A percentile compares a stretch with the other conserved stretches of the same genome.
These are phyloP conservation scores for Botrytis medusae DNA, from an alignment of 2,329 filamentous ascomycete species.

Conservation along the genomic window DNA sequence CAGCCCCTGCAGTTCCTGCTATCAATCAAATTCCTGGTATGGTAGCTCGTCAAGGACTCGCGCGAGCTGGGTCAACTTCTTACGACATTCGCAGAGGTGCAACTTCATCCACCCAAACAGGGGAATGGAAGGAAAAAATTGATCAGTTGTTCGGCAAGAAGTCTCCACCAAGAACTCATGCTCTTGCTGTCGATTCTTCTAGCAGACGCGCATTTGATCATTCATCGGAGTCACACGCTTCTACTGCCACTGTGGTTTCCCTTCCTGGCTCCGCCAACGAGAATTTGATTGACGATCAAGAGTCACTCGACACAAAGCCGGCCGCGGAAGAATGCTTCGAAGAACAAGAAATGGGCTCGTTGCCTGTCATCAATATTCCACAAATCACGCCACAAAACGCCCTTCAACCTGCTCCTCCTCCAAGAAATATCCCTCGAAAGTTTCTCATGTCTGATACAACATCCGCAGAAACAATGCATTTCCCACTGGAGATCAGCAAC, in stretches of 20 bases:
- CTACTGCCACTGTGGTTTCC: slow-evolving; percentile 72
- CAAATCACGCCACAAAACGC: slow-evolving; percentile 59
- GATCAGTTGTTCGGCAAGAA: slow-evolving; percentile 70
- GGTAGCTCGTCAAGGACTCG: slow-evolving; percentile 39
- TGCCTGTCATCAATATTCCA: slow-evolving; percentile 70
- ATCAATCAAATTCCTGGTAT: slow-evolving; percentile 26
- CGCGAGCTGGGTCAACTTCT: slow-evolving; percentile 43
- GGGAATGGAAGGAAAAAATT: slow-evolving; percentile 78
- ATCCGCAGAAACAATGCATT: slow-evolving; percentile 46
- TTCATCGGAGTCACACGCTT: slow-evolving; percentile 42
- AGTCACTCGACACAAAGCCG: slow-evolving; percentile 58
- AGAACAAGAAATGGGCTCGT: slow-evolving; percentile 75
- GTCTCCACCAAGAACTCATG: slow-evolving; percentile 54
- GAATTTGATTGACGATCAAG: slow-evolving; percentile 43
- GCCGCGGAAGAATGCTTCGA: slow-evolving; percentile 80
- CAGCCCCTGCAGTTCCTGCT: slow-evolving; percentile 34
- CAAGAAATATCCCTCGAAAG: slow-evolving; percentile 55
- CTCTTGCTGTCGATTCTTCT: slow-evolving; percentile 64
- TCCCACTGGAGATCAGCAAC: slow-evolving; percentile 43
- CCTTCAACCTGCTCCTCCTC: slow-evolving; percentile 58
- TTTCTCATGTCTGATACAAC: slow-evolving; percentile 50
- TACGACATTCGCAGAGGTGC: slow-evolving; percentile 43
- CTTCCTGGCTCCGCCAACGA: slow-evolving; percentile 49
- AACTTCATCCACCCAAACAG: slow-evolving; percentile 36
- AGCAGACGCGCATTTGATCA: slow-evolving; percentile 68